Evolutionary conservation across 2,329 filamentous ascomycete genomes (phyloP).

Genomic region (Aspergillus phoenicis): DNA sequence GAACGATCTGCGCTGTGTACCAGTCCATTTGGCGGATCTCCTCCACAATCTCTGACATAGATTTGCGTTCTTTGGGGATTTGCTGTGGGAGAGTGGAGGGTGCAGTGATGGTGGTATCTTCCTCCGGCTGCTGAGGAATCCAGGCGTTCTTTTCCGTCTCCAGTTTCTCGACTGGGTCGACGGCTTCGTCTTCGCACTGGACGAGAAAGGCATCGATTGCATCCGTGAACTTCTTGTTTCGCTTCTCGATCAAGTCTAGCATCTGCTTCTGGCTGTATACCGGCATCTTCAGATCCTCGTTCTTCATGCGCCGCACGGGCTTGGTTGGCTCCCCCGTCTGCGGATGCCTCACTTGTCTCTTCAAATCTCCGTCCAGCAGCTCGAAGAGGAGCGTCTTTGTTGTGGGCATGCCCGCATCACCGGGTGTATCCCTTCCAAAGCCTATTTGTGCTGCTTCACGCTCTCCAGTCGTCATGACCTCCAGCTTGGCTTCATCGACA

Average conservation of each 20-base stretch:
- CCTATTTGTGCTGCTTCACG: slow-evolving; percentile 55
- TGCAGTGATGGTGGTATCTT: slow-evolving; percentile 35
- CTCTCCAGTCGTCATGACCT: slow-evolving; percentile 69
- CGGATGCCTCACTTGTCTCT: slow-evolving; percentile 71
- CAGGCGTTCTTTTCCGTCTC: slow-evolving; percentile 60
- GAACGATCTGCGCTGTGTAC: slow-evolving; percentile 92
- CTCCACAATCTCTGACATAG: slow-evolving; percentile 79
- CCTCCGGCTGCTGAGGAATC: slow-evolving; percentile 62
- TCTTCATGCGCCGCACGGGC: slow-evolving; percentile 66
- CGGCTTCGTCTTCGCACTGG: slow-evolving; percentile 62
- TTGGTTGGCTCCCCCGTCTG: slow-evolving; percentile 74
- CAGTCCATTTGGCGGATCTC: slow-evolving; percentile 81
- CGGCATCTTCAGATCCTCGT: slow-evolving; percentile 86
- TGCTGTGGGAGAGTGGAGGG: slow-evolving; percentile 61
- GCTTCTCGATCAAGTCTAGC: slow-evolving; percentile 82
- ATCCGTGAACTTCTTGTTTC: slow-evolving; percentile 78
- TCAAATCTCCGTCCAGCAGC: slow-evolving; percentile 88
- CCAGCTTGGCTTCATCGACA: slow-evolving; percentile 79
- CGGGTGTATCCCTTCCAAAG: slow-evolving; percentile 61
- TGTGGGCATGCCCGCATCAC: slow-evolving; percentile 45
- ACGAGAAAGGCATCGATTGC: slow-evolving; percentile 79
- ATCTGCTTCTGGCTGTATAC: slow-evolving; percentile 93
- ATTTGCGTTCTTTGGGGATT: slow-evolving; percentile 78
- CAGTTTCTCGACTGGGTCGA: slow-evolving; percentile 70
- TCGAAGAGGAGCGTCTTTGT: slow-evolving; percentile 78